Evolutionary conservation across 805 yeast genomes (phyloP).

Genomic region (Nakazawaea peltata): DNA sequence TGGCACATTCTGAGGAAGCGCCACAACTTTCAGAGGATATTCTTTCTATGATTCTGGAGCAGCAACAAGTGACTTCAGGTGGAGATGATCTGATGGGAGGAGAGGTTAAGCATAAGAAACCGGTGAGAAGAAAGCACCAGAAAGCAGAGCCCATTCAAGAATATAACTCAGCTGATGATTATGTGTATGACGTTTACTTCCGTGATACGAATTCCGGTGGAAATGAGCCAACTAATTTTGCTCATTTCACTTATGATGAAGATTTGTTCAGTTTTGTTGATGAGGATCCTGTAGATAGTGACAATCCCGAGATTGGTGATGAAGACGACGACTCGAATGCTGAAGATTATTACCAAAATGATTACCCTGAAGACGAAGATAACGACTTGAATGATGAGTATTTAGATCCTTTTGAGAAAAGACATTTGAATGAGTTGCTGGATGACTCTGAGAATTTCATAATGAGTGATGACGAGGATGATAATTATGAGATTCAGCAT

Average conservation of each 20-base stretch:
- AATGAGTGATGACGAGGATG: conserved; percentile 31
- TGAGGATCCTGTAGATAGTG: conserved; percentile 27
- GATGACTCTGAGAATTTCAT: conserved; percentile 15
- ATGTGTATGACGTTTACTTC: conserved; percentile 87
- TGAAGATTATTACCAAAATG: conserved; percentile 86
- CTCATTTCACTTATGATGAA: conserved; percentile 48
- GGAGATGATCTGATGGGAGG: too few species aligned
- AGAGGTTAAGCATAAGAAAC: conserved; percentile 6
- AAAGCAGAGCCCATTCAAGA: conserved; percentile 5
- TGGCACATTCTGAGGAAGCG: conserved; percentile 30
- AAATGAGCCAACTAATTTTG: conserved; percentile 31
- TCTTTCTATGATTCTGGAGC: conserved; percentile 5
- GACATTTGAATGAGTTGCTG: conserved; percentile 6
- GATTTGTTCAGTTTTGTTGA: conserved; percentile 30
- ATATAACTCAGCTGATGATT: conserved; percentile 33
- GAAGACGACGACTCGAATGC: conserved; percentile 83
- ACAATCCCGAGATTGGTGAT: conserved; percentile 13
- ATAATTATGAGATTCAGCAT: conserved; percentile 25
- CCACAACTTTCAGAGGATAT: conserved; percentile 50
- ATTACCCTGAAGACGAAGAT: conserved; percentile 92
- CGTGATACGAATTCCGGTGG: conserved; percentile 44
- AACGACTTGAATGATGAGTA: conserved; percentile 29
- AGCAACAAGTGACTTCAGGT: not conserved
- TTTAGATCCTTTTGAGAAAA: conserved; percentile 1
- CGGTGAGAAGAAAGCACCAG: conserved; percentile 7